phyloP scores from a whole-genome alignment of 768 basidiomycete species.

The Hygrophorus russula region DNA sequence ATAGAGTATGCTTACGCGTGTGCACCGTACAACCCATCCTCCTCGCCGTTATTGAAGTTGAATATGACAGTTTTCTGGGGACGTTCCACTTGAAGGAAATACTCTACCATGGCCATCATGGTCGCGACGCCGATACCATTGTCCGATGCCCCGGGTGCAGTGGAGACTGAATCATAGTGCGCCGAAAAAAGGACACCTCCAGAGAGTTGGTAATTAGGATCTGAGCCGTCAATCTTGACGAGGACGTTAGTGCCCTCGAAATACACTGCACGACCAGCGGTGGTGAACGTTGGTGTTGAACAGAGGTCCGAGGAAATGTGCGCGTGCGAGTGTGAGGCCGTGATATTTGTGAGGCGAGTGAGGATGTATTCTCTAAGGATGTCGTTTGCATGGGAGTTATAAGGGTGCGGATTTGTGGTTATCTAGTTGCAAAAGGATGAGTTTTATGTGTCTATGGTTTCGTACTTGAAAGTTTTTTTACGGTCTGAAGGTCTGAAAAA shows the following conservation, averaged over 20 bases:
- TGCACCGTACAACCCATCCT: constrained; percentile 66
- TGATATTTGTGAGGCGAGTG: constrained; percentile 36
- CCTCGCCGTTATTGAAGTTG: constrained; percentile 83
- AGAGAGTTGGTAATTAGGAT: constrained; percentile 17
- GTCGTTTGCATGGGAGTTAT: constrained; percentile 70
- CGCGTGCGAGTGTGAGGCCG: constrained; percentile 31
- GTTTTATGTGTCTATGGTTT: neutral
- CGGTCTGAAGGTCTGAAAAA: constrained; percentile 46
- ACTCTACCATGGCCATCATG: constrained; percentile 51
- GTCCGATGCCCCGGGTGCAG: constrained; percentile 66
- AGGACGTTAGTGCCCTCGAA: constrained; percentile 48
- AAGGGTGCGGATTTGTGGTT: constrained; percentile 61
- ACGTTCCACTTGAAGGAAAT: constrained; percentile 32
- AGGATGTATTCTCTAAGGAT: constrained; percentile 50
- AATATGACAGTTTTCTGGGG: constrained; percentile 58
- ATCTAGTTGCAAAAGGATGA: constrained; percentile 26
- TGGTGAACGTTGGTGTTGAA: constrained; percentile 35
- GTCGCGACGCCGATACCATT: constrained; percentile 67
- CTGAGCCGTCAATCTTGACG: constrained; percentile 24
- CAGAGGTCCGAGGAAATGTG: constrained; percentile 38
- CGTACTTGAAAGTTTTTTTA: constrained; percentile 16
- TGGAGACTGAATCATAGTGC: constrained; percentile 75
- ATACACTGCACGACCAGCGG: constrained; percentile 19
- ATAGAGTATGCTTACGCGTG: constrained; percentile 31
- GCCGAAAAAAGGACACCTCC: constrained; percentile 64